phyloP scores from a whole-genome alignment of 2,329 filamentous ascomycete species.

The Neurospora crassa region DNA sequence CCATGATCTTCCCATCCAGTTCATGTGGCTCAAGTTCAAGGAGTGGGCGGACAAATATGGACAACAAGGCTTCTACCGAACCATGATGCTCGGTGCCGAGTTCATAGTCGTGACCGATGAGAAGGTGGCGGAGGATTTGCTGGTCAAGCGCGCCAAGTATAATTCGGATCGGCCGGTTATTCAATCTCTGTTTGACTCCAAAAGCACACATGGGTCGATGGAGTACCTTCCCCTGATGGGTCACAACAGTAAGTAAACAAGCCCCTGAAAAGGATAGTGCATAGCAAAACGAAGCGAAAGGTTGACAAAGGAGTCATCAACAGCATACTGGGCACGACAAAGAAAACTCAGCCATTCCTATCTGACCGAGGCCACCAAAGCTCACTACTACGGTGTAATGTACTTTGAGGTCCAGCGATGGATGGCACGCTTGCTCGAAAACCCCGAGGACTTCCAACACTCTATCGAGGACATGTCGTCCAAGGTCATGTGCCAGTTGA shows the following conservation, averaged over 20 bases:
- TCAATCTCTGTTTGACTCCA: conserved; percentile 42
- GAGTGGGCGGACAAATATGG: conserved; percentile 26
- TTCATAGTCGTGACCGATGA: conserved; percentile 40
- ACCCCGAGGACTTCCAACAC: conserved; percentile 40
- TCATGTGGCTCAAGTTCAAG: conserved; percentile 45
- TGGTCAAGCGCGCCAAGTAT: conserved; percentile 40
- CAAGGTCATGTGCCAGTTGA: conserved; percentile 45
- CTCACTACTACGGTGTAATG: conserved; percentile 29
- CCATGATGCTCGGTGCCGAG: conserved; percentile 25
- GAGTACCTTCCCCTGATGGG: conserved; percentile 48
- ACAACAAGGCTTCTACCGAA: conserved; percentile 24
- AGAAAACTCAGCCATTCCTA: conserved; percentile 42
- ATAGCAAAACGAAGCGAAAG: neutral
- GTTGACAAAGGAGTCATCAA: neutral
- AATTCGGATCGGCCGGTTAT: conserved; percentile 41
- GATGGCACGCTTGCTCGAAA: conserved; percentile 36
- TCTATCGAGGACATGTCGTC: conserved; percentile 47
- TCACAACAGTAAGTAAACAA: conserved; percentile 35
- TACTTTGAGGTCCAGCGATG: conserved; percentile 45
- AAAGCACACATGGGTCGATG: conserved; percentile 44
- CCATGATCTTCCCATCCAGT: conserved; percentile 37
- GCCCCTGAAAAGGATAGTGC: neutral
- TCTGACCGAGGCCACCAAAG: conserved; percentile 30
- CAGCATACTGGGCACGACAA: conserved; percentile 46
- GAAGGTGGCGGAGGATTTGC: conserved; percentile 40